Conservation (phyloP, 306 rosid species). For the Leucaena leucocephala region DNA sequence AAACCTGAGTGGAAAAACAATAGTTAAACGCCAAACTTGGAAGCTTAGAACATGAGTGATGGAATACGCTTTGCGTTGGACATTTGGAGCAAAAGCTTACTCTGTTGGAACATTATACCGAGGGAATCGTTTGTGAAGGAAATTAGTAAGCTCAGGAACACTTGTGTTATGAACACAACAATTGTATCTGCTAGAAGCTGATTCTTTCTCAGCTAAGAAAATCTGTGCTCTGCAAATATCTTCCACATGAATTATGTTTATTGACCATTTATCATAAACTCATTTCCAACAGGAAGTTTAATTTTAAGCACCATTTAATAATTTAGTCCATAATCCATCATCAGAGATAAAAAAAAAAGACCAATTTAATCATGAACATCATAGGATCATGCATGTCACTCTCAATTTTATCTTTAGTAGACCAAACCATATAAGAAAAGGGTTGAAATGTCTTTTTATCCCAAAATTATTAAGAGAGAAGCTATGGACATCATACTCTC, state of each 20-base stretch:
- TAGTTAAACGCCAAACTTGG: too few species aligned
- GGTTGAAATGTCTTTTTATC: too few species aligned
- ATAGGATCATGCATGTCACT: neutral
- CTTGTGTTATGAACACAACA: conserved; percentile 62
- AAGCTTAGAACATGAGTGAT: too few species aligned
- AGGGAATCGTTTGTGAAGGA: conserved; percentile 65
- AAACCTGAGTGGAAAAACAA: too few species aligned
- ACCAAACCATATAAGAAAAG: neutral
- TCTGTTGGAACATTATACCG: conserved; percentile 65
- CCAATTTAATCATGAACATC: neutral
- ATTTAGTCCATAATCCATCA: neutral
- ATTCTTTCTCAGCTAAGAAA: conserved; percentile 77
- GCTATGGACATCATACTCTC: too few species aligned
- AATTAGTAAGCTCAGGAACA: conserved; percentile 75
- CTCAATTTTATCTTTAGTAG: neutral
- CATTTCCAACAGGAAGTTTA: conserved; percentile 52
- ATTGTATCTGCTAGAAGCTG: conserved; percentile 74
- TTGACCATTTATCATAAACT: conserved; percentile 62
- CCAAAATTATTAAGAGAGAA: too few species aligned
- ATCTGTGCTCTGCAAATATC: conserved; percentile 76
- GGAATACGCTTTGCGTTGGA: too few species aligned
- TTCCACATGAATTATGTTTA: conserved; percentile 73
- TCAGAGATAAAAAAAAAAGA: too few species aligned
- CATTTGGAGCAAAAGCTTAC: conserved; percentile 57
- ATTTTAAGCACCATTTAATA: conserved; percentile 10